phyloP scores from a whole-genome alignment of 306 rosid species.

The Trifolium repens region DNA sequence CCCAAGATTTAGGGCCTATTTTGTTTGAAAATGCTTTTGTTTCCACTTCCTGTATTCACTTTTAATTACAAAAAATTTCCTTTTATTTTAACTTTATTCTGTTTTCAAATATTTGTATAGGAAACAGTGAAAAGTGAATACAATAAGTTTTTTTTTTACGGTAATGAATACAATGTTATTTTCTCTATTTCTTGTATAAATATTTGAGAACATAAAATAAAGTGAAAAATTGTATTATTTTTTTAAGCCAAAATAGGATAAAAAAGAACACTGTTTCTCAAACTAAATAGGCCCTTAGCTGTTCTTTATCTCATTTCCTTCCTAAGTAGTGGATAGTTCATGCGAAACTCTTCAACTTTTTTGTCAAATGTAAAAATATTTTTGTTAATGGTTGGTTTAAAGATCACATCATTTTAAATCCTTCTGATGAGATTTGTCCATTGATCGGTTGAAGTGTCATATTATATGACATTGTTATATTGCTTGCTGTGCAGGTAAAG shows the following conservation, averaged over 20 bases:
- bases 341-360: conserved; percentile 9
- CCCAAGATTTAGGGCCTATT: neutral
- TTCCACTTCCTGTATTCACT: conserved; percentile 7
- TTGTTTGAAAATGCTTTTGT: neutral
- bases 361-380: conserved; percentile 1
- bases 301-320: conserved; percentile 22
- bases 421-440: conserved; percentile 9
- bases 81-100: neutral
- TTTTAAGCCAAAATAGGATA: neutral
- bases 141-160: neutral
- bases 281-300: neutral
- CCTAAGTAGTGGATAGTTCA: neutral
- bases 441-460: conserved; percentile 12
- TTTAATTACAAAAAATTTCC: neutral
- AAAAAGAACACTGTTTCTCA: neutral
- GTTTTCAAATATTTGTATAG: conserved; percentile 12
- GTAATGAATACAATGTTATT: neutral
- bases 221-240: neutral
- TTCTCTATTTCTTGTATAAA: neutral
- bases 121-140: neutral
- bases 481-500: conserved; percentile 67
- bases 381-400: conserved; percentile 9
- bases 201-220: neutral
- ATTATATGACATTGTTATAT: conserved; percentile 26
- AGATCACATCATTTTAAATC: neutral